phyloP scores from a whole-genome alignment of 345 rosid genomes.

The Lepidium africanum region DNA sequence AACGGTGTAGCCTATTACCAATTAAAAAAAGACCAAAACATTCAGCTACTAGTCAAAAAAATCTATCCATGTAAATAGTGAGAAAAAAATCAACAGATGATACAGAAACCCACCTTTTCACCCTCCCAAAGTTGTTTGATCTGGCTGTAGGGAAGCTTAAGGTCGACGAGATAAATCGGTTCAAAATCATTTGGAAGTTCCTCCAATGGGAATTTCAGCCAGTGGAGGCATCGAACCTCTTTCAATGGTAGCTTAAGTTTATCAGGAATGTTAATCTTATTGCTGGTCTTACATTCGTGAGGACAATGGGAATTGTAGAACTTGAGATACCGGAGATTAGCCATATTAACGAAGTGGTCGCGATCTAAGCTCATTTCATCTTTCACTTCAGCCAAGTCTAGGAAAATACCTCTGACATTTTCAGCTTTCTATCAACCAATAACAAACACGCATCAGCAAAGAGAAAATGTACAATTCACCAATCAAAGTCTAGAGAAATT shows the following conservation, averaged over 20 bases:
- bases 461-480: not conserved
- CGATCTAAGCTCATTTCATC: not conserved
- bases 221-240: too few species aligned
- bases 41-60: not conserved
- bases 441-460: not conserved
- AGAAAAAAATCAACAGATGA: not conserved
- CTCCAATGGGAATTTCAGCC: too few species aligned
- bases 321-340: slow-evolving; percentile 21
- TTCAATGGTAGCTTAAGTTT: too few species aligned
- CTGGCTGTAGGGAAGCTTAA: too few species aligned
- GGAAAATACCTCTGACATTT: not conserved
- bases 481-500: not conserved
- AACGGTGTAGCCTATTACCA: not conserved
- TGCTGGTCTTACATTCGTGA: not conserved
- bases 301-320: slow-evolving; percentile 2
- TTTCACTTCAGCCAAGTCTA: too few species aligned
- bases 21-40: not conserved
- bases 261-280: not conserved
- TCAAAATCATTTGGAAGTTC: too few species aligned
- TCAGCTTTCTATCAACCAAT: not conserved
- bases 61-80: not conserved
- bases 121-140: too few species aligned
- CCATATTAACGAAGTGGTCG: slow-evolving; percentile 7
- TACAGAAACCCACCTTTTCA: not conserved
- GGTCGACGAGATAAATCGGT: too few species aligned